Percentiles rank a stretch among this genome's conserved stretches.
Conservation (phyloP, 768 basidiomycete genomes). For the Panus rudis region DNA sequence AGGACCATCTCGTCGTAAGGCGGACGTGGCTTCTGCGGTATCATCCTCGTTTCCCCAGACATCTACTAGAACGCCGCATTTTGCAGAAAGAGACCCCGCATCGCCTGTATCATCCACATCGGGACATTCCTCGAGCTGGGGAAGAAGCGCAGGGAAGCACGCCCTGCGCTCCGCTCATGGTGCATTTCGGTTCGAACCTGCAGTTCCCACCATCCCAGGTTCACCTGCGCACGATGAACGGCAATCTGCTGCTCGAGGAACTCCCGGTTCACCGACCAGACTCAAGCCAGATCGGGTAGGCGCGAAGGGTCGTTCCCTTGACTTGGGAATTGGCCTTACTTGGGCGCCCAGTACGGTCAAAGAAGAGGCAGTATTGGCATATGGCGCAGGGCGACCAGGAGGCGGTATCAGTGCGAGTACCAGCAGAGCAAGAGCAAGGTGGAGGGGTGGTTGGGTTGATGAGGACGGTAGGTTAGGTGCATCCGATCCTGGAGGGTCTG, state of each 20-base stretch:
- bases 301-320: slow-evolving; percentile 62
- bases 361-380: slow-evolving; percentile 53
- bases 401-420: slow-evolving; percentile 9
- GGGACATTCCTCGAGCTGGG: slow-evolving; percentile 41
- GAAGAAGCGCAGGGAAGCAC: slow-evolving; percentile 43
- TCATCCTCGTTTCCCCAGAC: background rate
- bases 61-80: slow-evolving; percentile 3
- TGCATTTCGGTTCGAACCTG: slow-evolving; percentile 62
- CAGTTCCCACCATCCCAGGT: slow-evolving; percentile 41
- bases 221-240: slow-evolving; percentile 20
- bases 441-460: slow-evolving; percentile 15
- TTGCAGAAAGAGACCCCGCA: slow-evolving; percentile 9
- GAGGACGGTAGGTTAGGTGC: slow-evolving; percentile 24
- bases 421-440: slow-evolving; percentile 13
- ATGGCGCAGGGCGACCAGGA: slow-evolving; percentile 4
- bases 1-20: slow-evolving; percentile 11
- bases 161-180: slow-evolving; percentile 40
- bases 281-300: slow-evolving; percentile 14
- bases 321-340: slow-evolving; percentile 59
- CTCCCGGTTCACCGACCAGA: slow-evolving; percentile 7
- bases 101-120: slow-evolving; percentile 18
- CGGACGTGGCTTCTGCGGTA: slow-evolving; percentile 3
- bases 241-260: background rate
- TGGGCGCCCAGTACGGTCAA: slow-evolving; percentile 68
- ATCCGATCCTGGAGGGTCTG: slow-evolving; percentile 17